Evolutionary conservation across 257 asterid species (phyloP), one percentile per base, ranked within the genome.

Genomic region (Solanum chaucha): DNA sequence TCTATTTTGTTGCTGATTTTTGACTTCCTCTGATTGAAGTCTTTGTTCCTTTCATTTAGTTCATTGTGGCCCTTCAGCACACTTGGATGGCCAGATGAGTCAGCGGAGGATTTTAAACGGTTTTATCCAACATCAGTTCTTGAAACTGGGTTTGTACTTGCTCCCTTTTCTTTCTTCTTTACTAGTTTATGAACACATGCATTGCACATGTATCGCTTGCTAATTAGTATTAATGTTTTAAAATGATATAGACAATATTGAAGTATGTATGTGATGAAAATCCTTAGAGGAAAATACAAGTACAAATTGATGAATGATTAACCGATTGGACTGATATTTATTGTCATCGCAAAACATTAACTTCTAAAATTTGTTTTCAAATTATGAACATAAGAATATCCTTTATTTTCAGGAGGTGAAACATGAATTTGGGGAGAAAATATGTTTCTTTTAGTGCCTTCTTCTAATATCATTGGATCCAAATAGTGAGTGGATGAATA

Each of bases 61-160:
- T 95, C 96, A 73, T 90, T 97, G 88, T 97, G 98, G 99, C 99
- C 99, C 87, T 97, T 97, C 96, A 97, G 99, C 91, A 95, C 99
- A 86, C 97, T 95, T 91, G 98, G 98, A 89, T 97, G 99, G 99
- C 99, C 99, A 75, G 96, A 95, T 90, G 88, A 83, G 88, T 93
- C 97, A 77, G 95, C 97, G 10, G 93, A 94, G 88, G 99, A 97
- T 91, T 92, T 95, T 87, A 92, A 93, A 91, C 89, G 85, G 17
- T 94, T 95, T 88, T 95, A 97, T 94, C 99, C 99, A 58, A 97
- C 99, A 77, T 91, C 98, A 87, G 94, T 95, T 88, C 94, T 97
- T 89, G 99, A 97, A 92, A 97, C 99, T 46, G 99, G 99, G 99
- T 97, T 72, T 71, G 68, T 72, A 48, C 87, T 48, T 46, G 0